These are phyloP conservation scores for Rutstroemia sp. DNA, from an alignment of 2,329 filamentous ascomycete species.

Conservation along the genomic window DNA sequence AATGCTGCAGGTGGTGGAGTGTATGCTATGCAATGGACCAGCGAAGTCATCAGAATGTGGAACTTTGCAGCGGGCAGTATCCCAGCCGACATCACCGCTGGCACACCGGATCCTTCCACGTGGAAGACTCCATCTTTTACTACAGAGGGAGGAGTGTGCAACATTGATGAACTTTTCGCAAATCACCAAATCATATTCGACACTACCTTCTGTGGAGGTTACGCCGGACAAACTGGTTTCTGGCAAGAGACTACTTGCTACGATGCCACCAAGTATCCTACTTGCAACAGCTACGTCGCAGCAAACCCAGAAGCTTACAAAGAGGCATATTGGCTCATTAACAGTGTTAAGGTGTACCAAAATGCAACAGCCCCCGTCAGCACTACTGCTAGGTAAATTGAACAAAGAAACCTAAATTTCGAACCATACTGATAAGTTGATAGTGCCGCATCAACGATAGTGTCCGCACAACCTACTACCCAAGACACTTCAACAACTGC, in stretches of 20 bases:
- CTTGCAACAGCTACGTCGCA: constrained; percentile 22
- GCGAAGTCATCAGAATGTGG: constrained; percentile 62
- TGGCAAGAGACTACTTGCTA: constrained; percentile 41
- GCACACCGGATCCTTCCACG: constrained; percentile 49
- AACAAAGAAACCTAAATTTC: too few relatives aligned
- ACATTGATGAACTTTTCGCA: constrained; percentile 58
- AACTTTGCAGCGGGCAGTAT: constrained; percentile 60
- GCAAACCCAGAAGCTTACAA: constrained; percentile 20
- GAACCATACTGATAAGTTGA: not conserved
- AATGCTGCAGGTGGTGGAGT: constrained; percentile 59
- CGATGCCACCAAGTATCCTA: constrained; percentile 35
- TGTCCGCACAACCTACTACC: not conserved
- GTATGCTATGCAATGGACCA: constrained; percentile 65
- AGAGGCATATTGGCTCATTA: constrained; percentile 24
- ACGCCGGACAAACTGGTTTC: constrained; percentile 33
- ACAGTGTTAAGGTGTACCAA: constrained; percentile 24
- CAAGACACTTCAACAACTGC: not conserved
- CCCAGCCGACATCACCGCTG: constrained; percentile 53
- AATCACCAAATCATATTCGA: constrained; percentile 67
- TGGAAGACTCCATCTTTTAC: constrained; percentile 68
- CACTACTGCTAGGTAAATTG: constrained; percentile 29
- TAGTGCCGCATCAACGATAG: not conserved
- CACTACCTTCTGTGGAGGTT: constrained; percentile 72
- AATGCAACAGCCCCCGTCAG: constrained; percentile 7
- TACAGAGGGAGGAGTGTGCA: constrained; percentile 50